Evolutionary conservation across 345 rosid species (phyloP).

Genomic region (Eucalyptus cladocalyx): DNA sequence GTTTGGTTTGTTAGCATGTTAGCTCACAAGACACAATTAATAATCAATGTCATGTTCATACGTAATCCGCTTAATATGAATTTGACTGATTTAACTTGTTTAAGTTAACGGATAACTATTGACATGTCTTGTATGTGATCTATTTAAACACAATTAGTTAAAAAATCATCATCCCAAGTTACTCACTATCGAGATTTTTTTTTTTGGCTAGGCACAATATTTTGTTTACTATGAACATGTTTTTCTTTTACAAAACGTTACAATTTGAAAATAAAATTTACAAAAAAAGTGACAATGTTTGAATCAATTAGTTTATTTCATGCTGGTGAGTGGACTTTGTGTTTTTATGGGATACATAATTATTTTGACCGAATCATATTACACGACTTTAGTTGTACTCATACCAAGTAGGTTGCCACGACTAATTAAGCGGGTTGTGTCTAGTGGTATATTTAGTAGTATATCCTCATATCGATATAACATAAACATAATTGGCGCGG

Average conservation of each 20-base stretch:
- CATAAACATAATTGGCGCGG: fast-evolving
- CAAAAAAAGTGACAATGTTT: not conserved
- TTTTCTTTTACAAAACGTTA: not conserved
- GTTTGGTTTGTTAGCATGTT: fast-evolving
- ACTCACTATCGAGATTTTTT: not conserved
- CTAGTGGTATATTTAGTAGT: fast-evolving
- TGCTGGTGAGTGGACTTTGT: fast-evolving
- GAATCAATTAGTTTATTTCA: fast-evolving
- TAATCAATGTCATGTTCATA: no score
- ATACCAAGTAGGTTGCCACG: fast-evolving
- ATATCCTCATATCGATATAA: fast-evolving
- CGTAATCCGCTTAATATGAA: fast-evolving
- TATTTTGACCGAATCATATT: not conserved
- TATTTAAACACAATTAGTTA: fast-evolving
- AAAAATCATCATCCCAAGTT: fast-evolving
- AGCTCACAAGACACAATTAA: fast-evolving
- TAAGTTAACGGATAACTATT: fast-evolving
- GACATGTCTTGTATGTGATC: fast-evolving
- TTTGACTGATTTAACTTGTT: fast-evolving
- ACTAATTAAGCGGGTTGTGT: no score
- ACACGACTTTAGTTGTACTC: fast-evolving
- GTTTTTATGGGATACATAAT: not conserved
- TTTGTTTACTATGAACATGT: fast-evolving
- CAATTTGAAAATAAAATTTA: not conserved
- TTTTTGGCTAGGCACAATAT: not conserved